Evolutionary conservation across 129 eudicot genomes (phyloP).

Genomic region (Tagetes erecta): DNA sequence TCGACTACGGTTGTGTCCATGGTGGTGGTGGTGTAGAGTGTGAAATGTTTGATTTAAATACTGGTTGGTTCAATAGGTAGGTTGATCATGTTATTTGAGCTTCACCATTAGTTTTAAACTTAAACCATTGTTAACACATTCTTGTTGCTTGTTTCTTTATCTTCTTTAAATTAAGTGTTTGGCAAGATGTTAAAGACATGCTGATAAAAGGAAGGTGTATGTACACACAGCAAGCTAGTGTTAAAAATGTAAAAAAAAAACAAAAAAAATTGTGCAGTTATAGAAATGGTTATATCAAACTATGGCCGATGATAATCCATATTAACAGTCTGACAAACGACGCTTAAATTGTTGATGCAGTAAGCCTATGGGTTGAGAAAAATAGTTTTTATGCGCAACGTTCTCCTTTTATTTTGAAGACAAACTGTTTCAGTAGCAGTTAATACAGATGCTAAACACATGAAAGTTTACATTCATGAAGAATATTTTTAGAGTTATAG

Average conservation of each 20-base stretch:
- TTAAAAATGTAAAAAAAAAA: too few species aligned
- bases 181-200: background rate
- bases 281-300: too few species aligned
- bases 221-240: too few species aligned
- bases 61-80: constrained; percentile 20
- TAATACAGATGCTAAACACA: too few species aligned
- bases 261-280: too few species aligned
- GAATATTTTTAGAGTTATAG: background rate
- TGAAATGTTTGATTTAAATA: constrained; percentile 32
- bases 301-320: too few species aligned
- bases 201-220: background rate
- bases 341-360: background rate
- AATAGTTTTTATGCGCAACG: background rate
- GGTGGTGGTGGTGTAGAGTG: constrained; percentile 20
- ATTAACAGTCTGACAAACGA: too few species aligned
- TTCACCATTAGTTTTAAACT: background rate
- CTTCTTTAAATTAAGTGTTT: background rate
- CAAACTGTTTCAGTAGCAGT: background rate
- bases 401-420: background rate
- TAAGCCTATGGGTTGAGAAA: background rate
- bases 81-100: constrained; percentile 38
- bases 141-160: background rate
- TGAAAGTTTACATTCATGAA: background rate
- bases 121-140: background rate
- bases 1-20: constrained; percentile 29